Conservation (phyloP, 805 yeast species). For the Candida maltosa region DNA sequence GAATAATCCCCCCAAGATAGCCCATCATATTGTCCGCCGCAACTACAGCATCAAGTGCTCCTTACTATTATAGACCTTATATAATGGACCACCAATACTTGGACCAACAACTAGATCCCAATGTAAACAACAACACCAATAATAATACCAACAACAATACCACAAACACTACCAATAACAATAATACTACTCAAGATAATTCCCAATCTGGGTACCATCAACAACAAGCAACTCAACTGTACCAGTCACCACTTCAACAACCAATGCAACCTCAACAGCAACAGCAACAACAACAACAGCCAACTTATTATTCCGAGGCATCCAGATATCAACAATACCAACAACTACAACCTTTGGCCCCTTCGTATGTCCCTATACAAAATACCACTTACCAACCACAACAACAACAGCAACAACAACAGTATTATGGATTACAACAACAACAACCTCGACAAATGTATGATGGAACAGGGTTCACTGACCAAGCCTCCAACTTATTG, state of each 20-base stretch:
- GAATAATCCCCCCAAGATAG: not conserved
- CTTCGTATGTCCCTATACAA: slow-evolving; percentile 2
- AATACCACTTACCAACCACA: slow-evolving; percentile 1
- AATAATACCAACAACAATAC: slow-evolving; percentile 12
- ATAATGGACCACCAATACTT: slow-evolving; percentile 8
- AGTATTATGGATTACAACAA: slow-evolving; percentile 3
- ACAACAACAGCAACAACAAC: slow-evolving; percentile 1
- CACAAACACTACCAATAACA: slow-evolving; percentile 2
- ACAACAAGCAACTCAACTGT: slow-evolving; percentile 1
- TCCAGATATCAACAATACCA: slow-evolving; percentile 5
- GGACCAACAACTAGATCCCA: slow-evolving; percentile 10
- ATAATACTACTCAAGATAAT: not conserved
- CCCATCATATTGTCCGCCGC: not conserved
- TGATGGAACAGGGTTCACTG: slow-evolving; percentile 4
- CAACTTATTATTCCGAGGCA: not conserved
- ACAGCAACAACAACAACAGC: slow-evolving; percentile 1
- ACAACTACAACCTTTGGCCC: slow-evolving; percentile 4
- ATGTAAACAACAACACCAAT: slow-evolving; percentile 11
- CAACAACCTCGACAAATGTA: slow-evolving; percentile 1
- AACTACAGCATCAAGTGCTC: too few species aligned
- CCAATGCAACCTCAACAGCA: slow-evolving; percentile 1
- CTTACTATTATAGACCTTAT: too few species aligned
- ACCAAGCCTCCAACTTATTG: slow-evolving; percentile 2
- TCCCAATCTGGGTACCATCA: slow-evolving; percentile 4
- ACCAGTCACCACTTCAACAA: not conserved